Evolutionary conservation across 2,329 filamentous ascomycete genomes (phyloP).

Genomic region (Trichoderma breve): DNA sequence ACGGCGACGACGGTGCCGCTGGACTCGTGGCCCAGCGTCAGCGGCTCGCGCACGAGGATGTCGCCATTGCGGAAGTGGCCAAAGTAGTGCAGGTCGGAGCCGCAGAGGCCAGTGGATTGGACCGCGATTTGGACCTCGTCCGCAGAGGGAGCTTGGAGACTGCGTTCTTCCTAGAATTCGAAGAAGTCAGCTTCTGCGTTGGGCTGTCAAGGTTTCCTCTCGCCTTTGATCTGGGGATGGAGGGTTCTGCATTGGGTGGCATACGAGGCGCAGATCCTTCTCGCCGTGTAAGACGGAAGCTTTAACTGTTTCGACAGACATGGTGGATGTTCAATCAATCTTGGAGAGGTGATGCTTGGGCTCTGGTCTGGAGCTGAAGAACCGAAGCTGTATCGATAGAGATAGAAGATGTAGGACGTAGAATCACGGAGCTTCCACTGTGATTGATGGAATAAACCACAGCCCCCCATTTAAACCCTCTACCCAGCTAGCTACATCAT

Average conservation of each 20-base stretch:
- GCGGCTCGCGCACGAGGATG: slow-evolving; percentile 65
- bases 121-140: slow-evolving; percentile 61
- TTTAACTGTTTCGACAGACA: slow-evolving; percentile 33
- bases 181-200: not conserved
- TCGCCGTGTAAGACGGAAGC: slow-evolving; percentile 56
- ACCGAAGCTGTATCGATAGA: not conserved
- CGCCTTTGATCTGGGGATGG: not conserved
- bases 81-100: slow-evolving; percentile 67
- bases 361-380: not conserved
- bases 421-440: not conserved
- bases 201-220: not conserved
- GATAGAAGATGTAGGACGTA: not conserved
- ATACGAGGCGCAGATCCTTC: slow-evolving; percentile 50
- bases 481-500: not conserved
- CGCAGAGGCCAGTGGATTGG: slow-evolving; percentile 63
- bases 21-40: slow-evolving; percentile 79
- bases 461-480: not conserved
- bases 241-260: slow-evolving; percentile 19
- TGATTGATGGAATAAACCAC: not conserved
- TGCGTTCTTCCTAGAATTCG: slow-evolving; percentile 49
- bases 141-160: slow-evolving; percentile 51
- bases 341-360: not conserved
- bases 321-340: not conserved
- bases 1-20: slow-evolving; percentile 67
- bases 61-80: slow-evolving; percentile 65